Evolutionary conservation across 129 eudicot genomes (phyloP), one percentile per base, ranked within the genome.

Genomic region (Rutidosis leptorrhynchoides): DNA sequence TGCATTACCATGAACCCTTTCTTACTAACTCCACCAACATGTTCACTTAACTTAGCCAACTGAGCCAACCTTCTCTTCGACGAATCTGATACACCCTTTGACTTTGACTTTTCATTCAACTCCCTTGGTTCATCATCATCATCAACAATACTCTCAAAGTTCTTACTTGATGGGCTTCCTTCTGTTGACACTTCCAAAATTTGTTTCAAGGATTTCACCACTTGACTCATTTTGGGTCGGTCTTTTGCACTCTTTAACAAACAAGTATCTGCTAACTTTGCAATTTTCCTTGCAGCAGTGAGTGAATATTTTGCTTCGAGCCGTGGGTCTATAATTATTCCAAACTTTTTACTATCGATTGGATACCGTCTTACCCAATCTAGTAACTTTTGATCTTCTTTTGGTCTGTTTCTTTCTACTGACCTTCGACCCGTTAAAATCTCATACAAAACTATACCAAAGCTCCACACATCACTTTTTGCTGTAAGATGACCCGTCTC

Each of bases 391-490:
- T 85, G 90, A 69, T 91, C 94, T 29, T 80, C 51, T 75, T 56
- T 79, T 0, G 97, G 95, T 24, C 76, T 78, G 70, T 68, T 70
- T 80, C 97, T 79, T 77, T 87, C 96, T 35, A 87, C 56, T 5
- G 97, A 83, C 30, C 81, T 70, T 69, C 97, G 82, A 45, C 97
- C 97, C 0, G 96, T 85, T 69, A 91, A 43, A 67, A 91, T 85
- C 80, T 91, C 97, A 23, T 91, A 91, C 29, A 91, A 56, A 22
- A 91, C 96, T 4, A 91, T 81, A 17, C 97, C 97, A 26, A 91
- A 91, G 45, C 97, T 91, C 97, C 97, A 91, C 42, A 91, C 97
- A 17, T 91, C 97, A 5, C 96, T 91, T 65, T 91, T 87, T 30
- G 90, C 51, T 28, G 97, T 85, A 12, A 91, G 96, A 68, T 85